Base-by-base conservation (phyloP, 176 grass and related monocot genomes). In the Musa itinerans region DNA sequence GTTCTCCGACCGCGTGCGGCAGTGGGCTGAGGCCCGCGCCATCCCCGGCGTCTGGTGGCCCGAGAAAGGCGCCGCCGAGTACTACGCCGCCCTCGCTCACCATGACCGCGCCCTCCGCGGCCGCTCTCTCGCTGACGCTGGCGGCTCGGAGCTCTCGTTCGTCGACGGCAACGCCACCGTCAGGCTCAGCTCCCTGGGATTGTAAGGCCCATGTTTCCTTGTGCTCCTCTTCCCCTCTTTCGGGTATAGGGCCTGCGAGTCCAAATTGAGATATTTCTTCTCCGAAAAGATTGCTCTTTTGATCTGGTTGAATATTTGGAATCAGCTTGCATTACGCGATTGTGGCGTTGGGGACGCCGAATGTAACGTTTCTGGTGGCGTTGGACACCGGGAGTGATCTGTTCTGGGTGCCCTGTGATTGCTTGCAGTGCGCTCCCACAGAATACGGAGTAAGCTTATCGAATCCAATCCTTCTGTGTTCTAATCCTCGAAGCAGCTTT, bases 391-490 rank as follows among this genome's bases (percentile, higher is more conserved):
- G 94, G 67, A 98, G 94, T 73, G 65, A 93, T 85, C 81, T 98
- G 69, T 89, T 98, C 71, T 98, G 94, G 94, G 82, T 98, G 54
- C 94, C 94, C 57, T 98, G 94, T 57, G 79, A 98, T 75, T 98
- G 94, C 86, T 78, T 66, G 78, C 78, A 84, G n/a, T 99, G 95
- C 78, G 88, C 94, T 34, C 54, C 64, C 0, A 1, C 1, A 63
- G 68, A 10, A n/a, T 80, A 76, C 10, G 71, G 77, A 1, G 76
- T 87, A 87, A 14, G 54, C 20, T 52, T 78, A 48, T 78, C 57
- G 15, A 48, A 16, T 43, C 71, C 16, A 61, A 65, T 71, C 23
- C 19, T 23, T 79, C 43, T 49, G 10, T 43, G 4, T 71, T 59
- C 61, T 63, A 20, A 8, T 63, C 9, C 61, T 8, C 50, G 14